Percentiles rank a stretch among this genome's conserved stretches.
Evolutionary conservation across 2,329 filamentous ascomycete genomes (phyloP).

Genomic region (Colletotrichum phormii): DNA sequence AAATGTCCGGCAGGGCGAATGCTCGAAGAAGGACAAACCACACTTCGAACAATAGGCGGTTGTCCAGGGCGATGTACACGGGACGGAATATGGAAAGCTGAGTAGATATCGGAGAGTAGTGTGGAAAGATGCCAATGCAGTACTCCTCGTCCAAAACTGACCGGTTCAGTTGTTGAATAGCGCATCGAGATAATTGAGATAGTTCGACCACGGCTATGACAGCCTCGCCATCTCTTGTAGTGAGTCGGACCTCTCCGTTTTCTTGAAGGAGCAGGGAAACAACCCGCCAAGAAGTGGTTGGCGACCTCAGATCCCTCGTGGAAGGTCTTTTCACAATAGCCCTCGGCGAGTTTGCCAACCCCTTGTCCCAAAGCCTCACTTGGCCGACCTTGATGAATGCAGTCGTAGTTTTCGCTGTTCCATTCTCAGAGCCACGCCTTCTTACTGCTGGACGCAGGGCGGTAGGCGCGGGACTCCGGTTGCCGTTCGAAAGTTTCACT

Average conservation of each 20-base stretch:
- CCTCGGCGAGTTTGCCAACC: constrained; percentile 64
- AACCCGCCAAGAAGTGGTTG: constrained; percentile 78
- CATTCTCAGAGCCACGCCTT: constrained; percentile 35
- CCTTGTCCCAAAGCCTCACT: constrained; percentile 91
- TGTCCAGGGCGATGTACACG: constrained; percentile 89
- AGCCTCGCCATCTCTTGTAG: constrained; percentile 85
- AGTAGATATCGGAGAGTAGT: constrained; percentile 82
- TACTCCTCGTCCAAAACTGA: constrained; percentile 94
- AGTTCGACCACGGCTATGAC: constrained; percentile 87
- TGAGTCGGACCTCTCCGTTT: constrained; percentile 92
- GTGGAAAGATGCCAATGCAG: constrained; percentile 95
- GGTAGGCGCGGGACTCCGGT: constrained; percentile 50
- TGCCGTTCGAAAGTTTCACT: constrained; percentile 63
- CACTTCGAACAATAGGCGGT: constrained; percentile 91
- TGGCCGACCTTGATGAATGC: constrained; percentile 94
- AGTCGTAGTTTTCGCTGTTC: constrained; percentile 56
- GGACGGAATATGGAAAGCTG: constrained; percentile 84
- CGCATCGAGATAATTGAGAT: constrained; percentile 87
- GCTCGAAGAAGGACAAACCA: constrained; percentile 95
- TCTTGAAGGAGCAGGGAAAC: constrained; percentile 95
- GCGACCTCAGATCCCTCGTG: constrained; percentile 65
- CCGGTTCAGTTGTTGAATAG: constrained; percentile 88
- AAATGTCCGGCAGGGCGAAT: constrained; percentile 92
- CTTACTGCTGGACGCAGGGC: constrained; percentile 44
- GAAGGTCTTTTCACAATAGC: constrained; percentile 69